phyloP scores from a whole-genome alignment of 768 basidiomycete species.

The Termitomyces eurrhizus region DNA sequence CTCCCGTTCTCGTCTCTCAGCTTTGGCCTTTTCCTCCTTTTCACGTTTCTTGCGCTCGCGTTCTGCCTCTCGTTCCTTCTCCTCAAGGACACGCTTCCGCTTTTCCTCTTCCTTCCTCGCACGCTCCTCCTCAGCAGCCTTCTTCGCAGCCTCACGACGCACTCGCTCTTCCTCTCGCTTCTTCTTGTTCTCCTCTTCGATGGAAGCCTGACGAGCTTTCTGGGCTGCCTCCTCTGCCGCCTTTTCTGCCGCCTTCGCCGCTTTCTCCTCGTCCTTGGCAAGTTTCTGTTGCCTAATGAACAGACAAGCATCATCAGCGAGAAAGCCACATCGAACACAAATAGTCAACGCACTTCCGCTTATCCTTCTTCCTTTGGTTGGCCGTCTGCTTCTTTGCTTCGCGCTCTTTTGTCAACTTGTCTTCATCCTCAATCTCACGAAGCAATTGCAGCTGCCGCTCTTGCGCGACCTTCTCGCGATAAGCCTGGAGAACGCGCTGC shows the following conservation, averaged over 20 bases:
- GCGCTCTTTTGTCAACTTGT: slow-evolving; percentile 77
- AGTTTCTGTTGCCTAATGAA: slow-evolving; percentile 77
- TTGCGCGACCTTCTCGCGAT: slow-evolving; percentile 94
- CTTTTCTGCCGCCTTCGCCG: slow-evolving; percentile 77
- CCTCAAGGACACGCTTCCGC: slow-evolving; percentile 71
- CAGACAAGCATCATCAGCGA: slow-evolving; percentile 6
- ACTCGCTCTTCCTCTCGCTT: slow-evolving; percentile 85
- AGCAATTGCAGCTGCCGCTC: slow-evolving; percentile 92
- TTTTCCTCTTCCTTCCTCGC: slow-evolving; percentile 80
- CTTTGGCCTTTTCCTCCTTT: slow-evolving; percentile 65
- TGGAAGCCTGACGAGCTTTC: slow-evolving; percentile 71
- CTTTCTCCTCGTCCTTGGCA: slow-evolving; percentile 90
- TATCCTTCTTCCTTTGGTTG: slow-evolving; percentile 99
- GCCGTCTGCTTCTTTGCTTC: slow-evolving; percentile 93
- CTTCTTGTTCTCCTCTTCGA: slow-evolving; percentile 78
- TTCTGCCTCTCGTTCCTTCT: slow-evolving; percentile 77
- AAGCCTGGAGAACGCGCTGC: slow-evolving; percentile 94
- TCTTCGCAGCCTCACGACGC: slow-evolving; percentile 70
- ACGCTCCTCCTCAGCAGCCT: slow-evolving; percentile 80
- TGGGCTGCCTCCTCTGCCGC: slow-evolving; percentile 80
- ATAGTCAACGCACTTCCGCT: slow-evolving; percentile 58
- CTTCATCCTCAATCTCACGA: slow-evolving; percentile 94
- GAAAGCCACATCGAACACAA: neutral
- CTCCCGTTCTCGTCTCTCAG: slow-evolving; percentile 73
- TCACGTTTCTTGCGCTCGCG: slow-evolving; percentile 71